Evolutionary conservation across 2,329 filamentous ascomycete genomes (phyloP).

Genomic region (Exophiala spinifera): DNA sequence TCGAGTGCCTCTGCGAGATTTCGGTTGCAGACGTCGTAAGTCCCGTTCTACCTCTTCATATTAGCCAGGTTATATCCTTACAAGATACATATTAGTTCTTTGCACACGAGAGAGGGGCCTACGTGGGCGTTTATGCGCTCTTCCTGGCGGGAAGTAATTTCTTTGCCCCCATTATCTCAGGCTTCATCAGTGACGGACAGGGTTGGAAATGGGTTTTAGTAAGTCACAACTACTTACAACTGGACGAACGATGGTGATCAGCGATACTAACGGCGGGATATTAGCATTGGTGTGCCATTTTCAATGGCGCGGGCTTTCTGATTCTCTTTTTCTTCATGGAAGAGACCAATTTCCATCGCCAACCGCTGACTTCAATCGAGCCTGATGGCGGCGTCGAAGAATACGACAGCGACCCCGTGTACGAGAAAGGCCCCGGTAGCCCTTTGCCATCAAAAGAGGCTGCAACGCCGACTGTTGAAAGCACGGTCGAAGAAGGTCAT

Average conservation of each 20-base stretch:
- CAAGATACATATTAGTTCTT: not conserved
- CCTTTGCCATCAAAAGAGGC: not conserved
- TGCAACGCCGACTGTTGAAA: not conserved
- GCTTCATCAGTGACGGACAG: constrained; percentile 17
- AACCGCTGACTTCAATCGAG: not conserved
- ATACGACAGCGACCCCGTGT: too few relatives aligned
- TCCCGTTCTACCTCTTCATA: not conserved
- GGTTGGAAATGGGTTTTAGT: constrained; percentile 26
- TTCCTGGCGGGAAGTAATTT: constrained; percentile 7
- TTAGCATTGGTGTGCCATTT: constrained; percentile 21
- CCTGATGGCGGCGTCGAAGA: constrained; percentile 1
- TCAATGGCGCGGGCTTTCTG: constrained; percentile 12
- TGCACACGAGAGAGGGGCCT: constrained; percentile 24
- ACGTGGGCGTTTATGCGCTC: constrained; percentile 11
- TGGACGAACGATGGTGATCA: not conserved
- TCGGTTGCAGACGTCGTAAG: constrained; percentile 39
- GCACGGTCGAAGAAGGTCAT: not conserved
- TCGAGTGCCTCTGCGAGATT: constrained; percentile 49
- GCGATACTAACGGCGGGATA: not conserved
- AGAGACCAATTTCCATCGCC: constrained; percentile 22
- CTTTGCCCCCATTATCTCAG: constrained; percentile 37
- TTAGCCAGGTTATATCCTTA: not conserved
- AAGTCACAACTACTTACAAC: not conserved
- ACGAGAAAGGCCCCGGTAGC: too few relatives aligned
- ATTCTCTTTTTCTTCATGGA: constrained; percentile 20